Percentiles rank a stretch among this genome's conserved stretches.
Conservation (phyloP, 176 grass and related monocot species). For the Tillandsia leiboldiana region DNA sequence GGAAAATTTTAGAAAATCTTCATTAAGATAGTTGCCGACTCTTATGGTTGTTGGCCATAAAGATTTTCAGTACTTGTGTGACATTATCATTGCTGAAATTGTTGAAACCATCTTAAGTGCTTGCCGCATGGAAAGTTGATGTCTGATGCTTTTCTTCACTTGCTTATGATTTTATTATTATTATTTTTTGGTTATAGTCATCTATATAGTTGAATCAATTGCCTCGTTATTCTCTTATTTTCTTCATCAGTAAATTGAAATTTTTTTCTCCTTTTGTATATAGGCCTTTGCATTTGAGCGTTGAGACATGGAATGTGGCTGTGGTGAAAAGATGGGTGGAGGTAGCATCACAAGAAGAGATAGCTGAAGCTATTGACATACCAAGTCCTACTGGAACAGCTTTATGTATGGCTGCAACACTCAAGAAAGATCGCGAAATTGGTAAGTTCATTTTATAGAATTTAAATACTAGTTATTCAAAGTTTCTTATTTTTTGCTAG, state of each 20-base stretch:
- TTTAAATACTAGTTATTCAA: not conserved
- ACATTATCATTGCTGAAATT: too few species aligned
- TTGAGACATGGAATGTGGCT: conserved; percentile 76
- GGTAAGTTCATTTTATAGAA: conserved; percentile 34
- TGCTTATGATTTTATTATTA: not conserved
- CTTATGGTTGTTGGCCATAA: too few species aligned
- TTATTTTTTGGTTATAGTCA: not conserved
- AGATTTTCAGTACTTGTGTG: too few species aligned
- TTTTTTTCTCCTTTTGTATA: conserved; percentile 23
- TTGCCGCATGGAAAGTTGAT: not conserved
- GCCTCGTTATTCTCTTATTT: not conserved
- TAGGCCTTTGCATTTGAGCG: conserved; percentile 93
- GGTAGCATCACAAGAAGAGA: conserved; percentile 65
- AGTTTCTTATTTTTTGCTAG: not conserved
- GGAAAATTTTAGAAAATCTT: too few species aligned
- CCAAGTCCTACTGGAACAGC: conserved; percentile 68
- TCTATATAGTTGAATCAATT: not conserved
- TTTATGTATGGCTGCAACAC: conserved; percentile 94
- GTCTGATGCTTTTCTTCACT: not conserved
- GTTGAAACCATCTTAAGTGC: too few species aligned
- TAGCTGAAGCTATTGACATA: conserved; percentile 65
- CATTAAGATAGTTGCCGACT: too few species aligned
- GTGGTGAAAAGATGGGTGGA: conserved; percentile 89
- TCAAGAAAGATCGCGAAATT: conserved; percentile 94
- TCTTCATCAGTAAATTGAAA: conserved; percentile 10